Base-by-base conservation (phyloP, 768 basidiomycete species). In the Termitomyces sp. region DNA sequence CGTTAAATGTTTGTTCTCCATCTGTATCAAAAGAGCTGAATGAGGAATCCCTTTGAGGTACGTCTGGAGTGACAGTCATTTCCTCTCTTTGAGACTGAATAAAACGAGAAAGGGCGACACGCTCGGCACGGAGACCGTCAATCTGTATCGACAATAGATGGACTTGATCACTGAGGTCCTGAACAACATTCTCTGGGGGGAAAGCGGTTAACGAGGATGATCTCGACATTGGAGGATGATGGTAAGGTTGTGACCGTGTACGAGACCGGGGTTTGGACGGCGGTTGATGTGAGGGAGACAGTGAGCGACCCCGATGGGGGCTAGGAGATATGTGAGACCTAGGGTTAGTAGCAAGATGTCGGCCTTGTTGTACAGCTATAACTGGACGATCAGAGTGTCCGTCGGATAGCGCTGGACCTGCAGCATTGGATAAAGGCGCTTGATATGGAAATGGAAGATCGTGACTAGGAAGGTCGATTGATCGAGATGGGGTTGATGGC, bases 81-180 rank as follows among this genome's bases (percentile, higher is more conserved):
- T 57, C 55, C 10, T 48, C 43, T 40, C 49, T 32, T 44, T 64
- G 58, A 2, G 58, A 56, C 22, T 58, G 55, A n/a, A 66, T 54
- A 1, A 63, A 12, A 24, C 49, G 33, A 2, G 46, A 18, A 7
- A 75, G 61, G 1, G 64, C 60, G 14, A 63, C 61, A 49, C 70
- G 66, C 54, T 78, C 76, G 4, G 64, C 57, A 42, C 64, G 65
- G 40, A 77, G 69, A 6, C 63, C 66, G 6, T 75, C 71, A 30
- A 73, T 65, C 35, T 69, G 67, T 14, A 66, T 51, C 3, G 67
- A 66, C 58, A 76, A 66, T 0, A 54, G 53, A 10, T 62, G 66
- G 40, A 78, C 67, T 49, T 75, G 72, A 24, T 67, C 65, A 51
- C 72, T 68, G 18, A 77, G 66, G 28, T 53, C 58, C 2, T 53